Conservation (phyloP, 73 alveolate genomes). For the Paramecium sonneborni region DNA sequence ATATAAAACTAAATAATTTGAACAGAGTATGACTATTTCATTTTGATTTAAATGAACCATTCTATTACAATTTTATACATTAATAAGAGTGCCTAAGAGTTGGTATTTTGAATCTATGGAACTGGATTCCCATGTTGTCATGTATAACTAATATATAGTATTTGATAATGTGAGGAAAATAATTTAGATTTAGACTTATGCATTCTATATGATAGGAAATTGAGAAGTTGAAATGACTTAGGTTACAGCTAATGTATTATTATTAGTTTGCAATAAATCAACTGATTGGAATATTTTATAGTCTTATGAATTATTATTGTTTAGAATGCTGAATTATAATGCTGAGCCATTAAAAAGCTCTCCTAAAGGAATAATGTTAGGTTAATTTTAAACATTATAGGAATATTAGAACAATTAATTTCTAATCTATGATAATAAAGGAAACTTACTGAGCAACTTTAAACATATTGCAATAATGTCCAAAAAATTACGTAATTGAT, state of each 20-base stretch:
- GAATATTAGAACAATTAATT: neutral
- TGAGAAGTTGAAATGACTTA: neutral
- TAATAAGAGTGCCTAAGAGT: neutral
- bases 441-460: neutral
- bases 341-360: neutral
- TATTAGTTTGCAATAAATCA: neutral
- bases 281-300: neutral
- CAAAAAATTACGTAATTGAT: neutral
- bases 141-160: neutral
- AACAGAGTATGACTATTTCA: neutral
- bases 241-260: neutral
- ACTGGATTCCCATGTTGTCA: neutral
- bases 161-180: neutral
- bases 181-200: neutral
- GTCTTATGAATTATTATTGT: neutral
- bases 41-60: neutral
- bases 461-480: neutral
- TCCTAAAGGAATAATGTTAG: neutral
- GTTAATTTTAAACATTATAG: conserved; percentile 1
- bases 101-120: neutral
- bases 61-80: neutral
- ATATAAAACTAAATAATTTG: neutral
- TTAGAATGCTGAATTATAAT: neutral
- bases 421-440: neutral
- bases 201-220: neutral